These are phyloP conservation scores for Ganoderma resinaceum DNA, from an alignment of 1,284 basidiomycete genomes.

Conservation along the genomic window DNA sequence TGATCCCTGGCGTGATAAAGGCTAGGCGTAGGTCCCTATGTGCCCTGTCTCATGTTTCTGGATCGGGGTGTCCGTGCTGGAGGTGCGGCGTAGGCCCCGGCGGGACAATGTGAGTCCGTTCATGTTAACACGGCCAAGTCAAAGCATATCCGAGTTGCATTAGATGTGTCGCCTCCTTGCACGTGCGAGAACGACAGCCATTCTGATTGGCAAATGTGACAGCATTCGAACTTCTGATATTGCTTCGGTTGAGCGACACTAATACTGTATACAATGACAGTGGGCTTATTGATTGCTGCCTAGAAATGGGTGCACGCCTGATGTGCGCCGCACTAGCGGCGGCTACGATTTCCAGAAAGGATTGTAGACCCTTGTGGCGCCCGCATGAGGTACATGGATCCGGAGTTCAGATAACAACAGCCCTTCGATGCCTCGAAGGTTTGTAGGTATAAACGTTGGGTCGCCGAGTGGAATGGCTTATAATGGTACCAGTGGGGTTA, in stretches of 20 bases:
- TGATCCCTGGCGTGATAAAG: neutral
- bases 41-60: constrained; percentile 23
- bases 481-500: too few relatives aligned
- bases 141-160: too few relatives aligned
- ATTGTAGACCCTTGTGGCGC: neutral
- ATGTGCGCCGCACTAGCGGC: neutral
- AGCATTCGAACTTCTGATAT: too few relatives aligned
- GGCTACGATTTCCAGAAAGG: neutral
- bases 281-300: neutral
- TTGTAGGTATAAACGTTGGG: too few relatives aligned
- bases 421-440: neutral
- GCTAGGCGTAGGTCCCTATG: constrained; percentile 26
- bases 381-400: neutral
- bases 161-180: too few relatives aligned
- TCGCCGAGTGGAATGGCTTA: too few relatives aligned
- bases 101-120: neutral
- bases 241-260: neutral
- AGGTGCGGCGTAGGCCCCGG: neutral
- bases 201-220: too few relatives aligned
- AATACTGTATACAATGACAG: too few relatives aligned
- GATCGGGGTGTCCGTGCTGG: constrained; percentile 5
- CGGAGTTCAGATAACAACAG: too few relatives aligned
- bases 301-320: neutral
- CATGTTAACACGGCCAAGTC: too few relatives aligned
- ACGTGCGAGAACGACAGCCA: too few relatives aligned